Percentiles rank a stretch among this genome's conserved stretches.
These are phyloP conservation scores for Chaetomiaceae sp. DNA, from an alignment of 2,329 filamentous ascomycete species.

Conservation along the genomic window DNA sequence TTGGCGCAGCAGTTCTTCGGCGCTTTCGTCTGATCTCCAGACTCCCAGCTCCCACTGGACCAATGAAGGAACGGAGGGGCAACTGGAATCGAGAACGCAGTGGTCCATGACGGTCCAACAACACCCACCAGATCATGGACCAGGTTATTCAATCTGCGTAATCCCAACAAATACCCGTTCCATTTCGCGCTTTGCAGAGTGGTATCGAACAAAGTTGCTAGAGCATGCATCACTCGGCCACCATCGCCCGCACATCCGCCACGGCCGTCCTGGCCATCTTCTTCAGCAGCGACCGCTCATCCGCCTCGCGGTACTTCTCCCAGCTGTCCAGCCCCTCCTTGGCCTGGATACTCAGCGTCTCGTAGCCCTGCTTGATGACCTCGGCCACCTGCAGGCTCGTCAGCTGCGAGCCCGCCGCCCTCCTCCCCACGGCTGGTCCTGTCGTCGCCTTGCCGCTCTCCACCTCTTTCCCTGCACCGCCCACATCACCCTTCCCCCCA, in stretches of 20 bases:
- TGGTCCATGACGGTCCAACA: too few species aligned
- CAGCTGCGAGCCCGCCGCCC: constrained; percentile 56
- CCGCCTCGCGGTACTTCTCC: constrained; percentile 80
- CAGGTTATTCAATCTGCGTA: too few species aligned
- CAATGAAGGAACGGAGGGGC: neutral
- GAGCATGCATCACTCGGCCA: constrained; percentile 36
- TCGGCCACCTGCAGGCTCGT: constrained; percentile 79
- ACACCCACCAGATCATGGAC: too few species aligned
- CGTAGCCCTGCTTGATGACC: constrained; percentile 94
- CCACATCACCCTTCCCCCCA: constrained; percentile 35
- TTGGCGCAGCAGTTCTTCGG: neutral
- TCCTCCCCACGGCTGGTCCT: constrained; percentile 30
- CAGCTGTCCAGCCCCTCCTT: constrained; percentile 81
- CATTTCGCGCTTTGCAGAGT: neutral
- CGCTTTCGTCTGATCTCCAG: neutral
- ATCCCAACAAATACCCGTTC: too few species aligned
- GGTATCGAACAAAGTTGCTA: neutral
- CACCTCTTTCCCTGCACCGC: constrained; percentile 33
- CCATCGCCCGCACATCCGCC: constrained; percentile 46
- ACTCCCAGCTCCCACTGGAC: neutral
- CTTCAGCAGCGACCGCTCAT: constrained; percentile 79
- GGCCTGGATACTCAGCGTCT: constrained; percentile 85
- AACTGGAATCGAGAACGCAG: too few species aligned
- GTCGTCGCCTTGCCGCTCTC: too few species aligned
- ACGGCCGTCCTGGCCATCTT: constrained; percentile 78